Percentiles rank a stretch among this genome's conserved stretches.
Conservation (phyloP, 1,284 basidiomycete genomes). For the Boletus subluridellus region DNA sequence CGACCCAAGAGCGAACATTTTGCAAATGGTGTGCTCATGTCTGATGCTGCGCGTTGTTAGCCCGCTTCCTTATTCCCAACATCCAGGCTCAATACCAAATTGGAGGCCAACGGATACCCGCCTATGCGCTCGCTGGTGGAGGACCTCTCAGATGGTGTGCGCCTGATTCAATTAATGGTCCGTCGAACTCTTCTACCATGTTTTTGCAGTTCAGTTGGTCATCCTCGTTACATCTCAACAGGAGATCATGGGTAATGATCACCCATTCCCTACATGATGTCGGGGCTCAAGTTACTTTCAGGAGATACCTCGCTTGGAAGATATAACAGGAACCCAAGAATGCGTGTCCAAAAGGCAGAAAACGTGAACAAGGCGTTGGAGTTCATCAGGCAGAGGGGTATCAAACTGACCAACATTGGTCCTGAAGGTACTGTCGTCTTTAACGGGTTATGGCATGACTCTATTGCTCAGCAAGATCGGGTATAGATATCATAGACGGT, state of each 20-base stretch:
- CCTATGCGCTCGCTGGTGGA: slow-evolving; percentile 89
- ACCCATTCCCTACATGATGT: slow-evolving; percentile 2
- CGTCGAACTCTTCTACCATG: slow-evolving; percentile 22
- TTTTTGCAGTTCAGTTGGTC: background rate
- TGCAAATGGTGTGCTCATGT: slow-evolving; percentile 72
- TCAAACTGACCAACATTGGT: slow-evolving; percentile 96
- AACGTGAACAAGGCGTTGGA: slow-evolving; percentile 96
- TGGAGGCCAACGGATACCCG: slow-evolving; percentile 80
- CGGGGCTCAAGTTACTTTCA: slow-evolving; percentile 31
- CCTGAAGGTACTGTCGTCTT: slow-evolving; percentile 65
- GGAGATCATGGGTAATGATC: slow-evolving; percentile 85
- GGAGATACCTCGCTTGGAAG: slow-evolving; percentile 87
- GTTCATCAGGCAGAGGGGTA: slow-evolving; percentile 91
- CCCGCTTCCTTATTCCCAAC: background rate
- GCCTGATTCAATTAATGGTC: slow-evolving; percentile 90
- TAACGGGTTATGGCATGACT: background rate
- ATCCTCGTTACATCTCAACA: slow-evolving; percentile 31
- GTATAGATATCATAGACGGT: slow-evolving; percentile 91
- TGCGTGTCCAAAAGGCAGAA: slow-evolving; percentile 96
- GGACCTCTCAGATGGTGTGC: slow-evolving; percentile 93
- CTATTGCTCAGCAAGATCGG: slow-evolving; percentile 9
- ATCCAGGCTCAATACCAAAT: slow-evolving; percentile 88
- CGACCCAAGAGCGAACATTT: slow-evolving; percentile 57
- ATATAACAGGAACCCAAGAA: slow-evolving; percentile 86
- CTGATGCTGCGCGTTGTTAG: background rate